Evolutionary conservation across 225 moss, liverwort and hornwort genomes (phyloP), one percentile per base, ranked within the genome.

Genomic region (Bryoerythrophyllum caledonicum): DNA sequence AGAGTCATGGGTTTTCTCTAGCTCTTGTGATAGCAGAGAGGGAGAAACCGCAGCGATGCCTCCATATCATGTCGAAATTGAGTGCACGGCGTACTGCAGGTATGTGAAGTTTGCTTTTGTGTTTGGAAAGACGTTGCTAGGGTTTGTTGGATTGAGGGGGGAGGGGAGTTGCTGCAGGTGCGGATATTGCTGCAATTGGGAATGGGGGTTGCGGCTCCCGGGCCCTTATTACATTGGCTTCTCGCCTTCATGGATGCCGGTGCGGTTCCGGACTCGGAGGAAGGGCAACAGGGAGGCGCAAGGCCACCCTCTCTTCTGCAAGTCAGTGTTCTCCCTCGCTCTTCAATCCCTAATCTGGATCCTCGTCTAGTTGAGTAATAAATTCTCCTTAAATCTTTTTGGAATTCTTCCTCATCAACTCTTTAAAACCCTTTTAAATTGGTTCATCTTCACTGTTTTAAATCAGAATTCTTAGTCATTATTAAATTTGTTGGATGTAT

Each of bases 181-280:
- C 76, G 95, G 99, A 27, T 95, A 99, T 82, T 99, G 99, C 87
- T 99, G 99, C 82, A 93, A 92, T 65, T 99, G 99, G 99, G 95
- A 99, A 85, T 99, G 99, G 99, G 99, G 95, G 32, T 69, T 99
- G 60, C 84, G 83, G 65, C 81, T 99, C 9, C 99, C 99, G 17
- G 89, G 90, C 14, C 85, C 86, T 0, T 92, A 81, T 67, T 95
- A 95, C 69, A 57, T 99, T 71, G 99, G 91, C 43, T 84, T 99
- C 77, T 87, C 90, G 53, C 99, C 95, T 32, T 88, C 95, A 13
- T 89, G 83, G 83, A 78, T 92, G 72, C 99, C 99, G 17, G 72
- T 99, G 81, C 88, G 88, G 54, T 82, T 99, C 75, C 93, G 95
- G 5, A 73, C 76, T 56, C 93, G 83, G 69, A 93, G 76, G 69